These are phyloP conservation scores for Saccharomycopsis hybrid DNA, from an alignment of 1,139 yeast genomes.

Conservation along the genomic window DNA sequence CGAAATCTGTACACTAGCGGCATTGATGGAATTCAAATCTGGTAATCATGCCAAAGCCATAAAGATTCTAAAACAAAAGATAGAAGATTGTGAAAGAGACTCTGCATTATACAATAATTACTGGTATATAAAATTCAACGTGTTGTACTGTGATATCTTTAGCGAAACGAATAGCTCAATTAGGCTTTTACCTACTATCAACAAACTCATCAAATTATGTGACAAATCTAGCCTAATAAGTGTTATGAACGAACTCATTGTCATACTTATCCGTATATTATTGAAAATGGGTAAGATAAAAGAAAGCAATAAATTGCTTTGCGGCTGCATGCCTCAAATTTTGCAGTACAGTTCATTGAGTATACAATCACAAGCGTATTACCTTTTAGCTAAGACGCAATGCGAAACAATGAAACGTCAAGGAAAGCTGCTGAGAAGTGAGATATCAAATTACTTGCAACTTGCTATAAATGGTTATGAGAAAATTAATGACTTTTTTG, in stretches of 20 bases:
- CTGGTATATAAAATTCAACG: slow-evolving; percentile 38
- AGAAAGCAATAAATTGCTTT: slow-evolving; percentile 36
- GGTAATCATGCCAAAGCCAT: slow-evolving; percentile 34
- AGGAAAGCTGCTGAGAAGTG: no score
- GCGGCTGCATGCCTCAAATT: slow-evolving; percentile 37
- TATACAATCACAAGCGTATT: slow-evolving; percentile 32
- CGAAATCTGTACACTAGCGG: slow-evolving; percentile 25
- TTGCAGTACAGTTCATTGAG: slow-evolving; percentile 31
- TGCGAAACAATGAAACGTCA: slow-evolving; percentile 20
- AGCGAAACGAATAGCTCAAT: slow-evolving; percentile 36
- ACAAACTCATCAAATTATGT: slow-evolving; percentile 5
- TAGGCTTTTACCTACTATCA: slow-evolving; percentile 14
- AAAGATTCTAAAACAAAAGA: slow-evolving; percentile 29
- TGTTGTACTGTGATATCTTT: slow-evolving; percentile 40
- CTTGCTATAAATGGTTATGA: slow-evolving; percentile 41
- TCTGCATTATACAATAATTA: slow-evolving; percentile 31
- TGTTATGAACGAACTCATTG: slow-evolving; percentile 36
- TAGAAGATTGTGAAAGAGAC: slow-evolving; percentile 27
- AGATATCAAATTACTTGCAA: slow-evolving; percentile 35
- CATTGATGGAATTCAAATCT: slow-evolving; percentile 24
- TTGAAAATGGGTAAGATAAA: slow-evolving; percentile 29
- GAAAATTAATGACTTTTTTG: slow-evolving; percentile 31
- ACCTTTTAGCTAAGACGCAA: slow-evolving; percentile 32
- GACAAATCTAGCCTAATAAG: slow-evolving; percentile 34
- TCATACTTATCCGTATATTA: slow-evolving; percentile 36